These are phyloP conservation scores for Cucurbita moschata DNA, from an alignment of 306 rosid species.

Conservation along the genomic window DNA sequence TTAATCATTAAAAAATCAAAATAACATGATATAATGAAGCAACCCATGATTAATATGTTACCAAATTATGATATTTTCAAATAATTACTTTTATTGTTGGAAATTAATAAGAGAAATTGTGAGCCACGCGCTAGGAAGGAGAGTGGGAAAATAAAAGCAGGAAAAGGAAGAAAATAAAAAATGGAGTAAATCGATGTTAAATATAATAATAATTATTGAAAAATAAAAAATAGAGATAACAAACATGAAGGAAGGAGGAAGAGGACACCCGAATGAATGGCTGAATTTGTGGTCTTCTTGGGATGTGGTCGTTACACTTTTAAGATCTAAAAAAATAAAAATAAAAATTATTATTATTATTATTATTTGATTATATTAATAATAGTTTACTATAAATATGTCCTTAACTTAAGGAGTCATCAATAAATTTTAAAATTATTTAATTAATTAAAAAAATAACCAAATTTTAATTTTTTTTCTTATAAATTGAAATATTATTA, in stretches of 20 bases:
- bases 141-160: background rate
- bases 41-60: background rate
- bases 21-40: background rate
- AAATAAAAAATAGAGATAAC: background rate
- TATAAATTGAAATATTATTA: background rate
- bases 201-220: background rate
- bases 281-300: conserved; percentile 7
- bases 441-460: too few relatives aligned
- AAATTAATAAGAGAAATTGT: background rate
- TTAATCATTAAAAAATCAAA: background rate
- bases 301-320: background rate
- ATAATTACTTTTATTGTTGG: background rate
- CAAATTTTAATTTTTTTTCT: background rate
- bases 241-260: background rate
- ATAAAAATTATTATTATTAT: background rate
- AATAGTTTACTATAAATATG: too few relatives aligned
- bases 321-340: background rate
- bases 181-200: background rate
- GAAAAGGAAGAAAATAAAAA: background rate
- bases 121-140: background rate
- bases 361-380: too few relatives aligned
- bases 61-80: background rate
- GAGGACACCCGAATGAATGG: conserved; percentile 9
- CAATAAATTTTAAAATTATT: too few relatives aligned
- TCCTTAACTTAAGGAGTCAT: too few relatives aligned